These are phyloP conservation scores for Oryza nivara DNA, from an alignment of 176 grass and related monocot species.

Conservation along the genomic window DNA sequence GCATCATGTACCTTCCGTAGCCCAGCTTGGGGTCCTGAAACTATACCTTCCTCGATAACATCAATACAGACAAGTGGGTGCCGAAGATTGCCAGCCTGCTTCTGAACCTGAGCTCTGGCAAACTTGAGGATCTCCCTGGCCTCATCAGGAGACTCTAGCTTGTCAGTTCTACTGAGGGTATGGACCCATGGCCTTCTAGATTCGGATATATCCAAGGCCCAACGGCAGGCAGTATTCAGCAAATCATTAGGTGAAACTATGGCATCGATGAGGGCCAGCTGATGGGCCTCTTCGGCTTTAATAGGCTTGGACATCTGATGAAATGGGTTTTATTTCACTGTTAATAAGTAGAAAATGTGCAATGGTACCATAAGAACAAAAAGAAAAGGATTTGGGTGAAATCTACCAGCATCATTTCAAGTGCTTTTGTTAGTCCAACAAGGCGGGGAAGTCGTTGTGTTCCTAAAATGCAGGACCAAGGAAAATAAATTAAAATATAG, in stretches of 20 bases:
- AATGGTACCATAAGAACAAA: not conserved
- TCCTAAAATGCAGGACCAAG: constrained; percentile 36
- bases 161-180: constrained; percentile 86
- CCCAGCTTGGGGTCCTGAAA: too few species aligned
- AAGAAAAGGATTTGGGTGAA: not conserved
- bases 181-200: constrained; percentile 77
- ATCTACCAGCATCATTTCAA: constrained; percentile 94
- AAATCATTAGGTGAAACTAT: constrained; percentile 82
- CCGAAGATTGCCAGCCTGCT: constrained; percentile 74
- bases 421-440: constrained; percentile 83
- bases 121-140: constrained; percentile 88
- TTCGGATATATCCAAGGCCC: constrained; percentile 85
- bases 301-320: constrained; percentile 85
- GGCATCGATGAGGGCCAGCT: constrained; percentile 76
- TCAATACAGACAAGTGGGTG: constrained; percentile 66
- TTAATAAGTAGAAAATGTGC: too few species aligned
- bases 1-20: constrained; percentile 32
- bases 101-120: constrained; percentile 77
- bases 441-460: constrained; percentile 90
- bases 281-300: constrained; percentile 72
- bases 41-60: too few species aligned
- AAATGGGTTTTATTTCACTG: not conserved
- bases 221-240: constrained; percentile 62
- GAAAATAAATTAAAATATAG: too few species aligned
- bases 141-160: constrained; percentile 76